Percentiles rank a stretch among this genome's conserved stretches.
phyloP scores from a whole-genome alignment of 495 filamentous ascomycete species.

The Parachaetomium inaequale region DNA sequence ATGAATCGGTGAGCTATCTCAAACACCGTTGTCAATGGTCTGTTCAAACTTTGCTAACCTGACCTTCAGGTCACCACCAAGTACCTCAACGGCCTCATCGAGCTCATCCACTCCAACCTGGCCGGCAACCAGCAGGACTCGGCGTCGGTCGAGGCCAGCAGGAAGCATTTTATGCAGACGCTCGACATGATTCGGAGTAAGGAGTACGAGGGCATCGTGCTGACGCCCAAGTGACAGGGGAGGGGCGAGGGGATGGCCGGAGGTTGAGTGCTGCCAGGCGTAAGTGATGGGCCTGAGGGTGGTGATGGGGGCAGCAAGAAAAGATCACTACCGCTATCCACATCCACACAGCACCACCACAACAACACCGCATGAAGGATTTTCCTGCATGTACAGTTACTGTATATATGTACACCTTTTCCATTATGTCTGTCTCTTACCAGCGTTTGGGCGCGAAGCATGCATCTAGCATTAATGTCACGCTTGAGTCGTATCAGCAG shows the following conservation, averaged over 20 bases:
- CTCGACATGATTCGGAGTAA: constrained; percentile 87
- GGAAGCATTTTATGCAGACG: constrained; percentile 88
- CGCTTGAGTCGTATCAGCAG: too few species aligned
- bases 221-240: constrained; percentile 70
- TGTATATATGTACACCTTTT: constrained; percentile 23
- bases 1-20: constrained; percentile 71
- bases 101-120: constrained; percentile 95
- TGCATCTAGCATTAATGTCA: background rate
- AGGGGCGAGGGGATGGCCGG: too few species aligned
- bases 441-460: background rate
- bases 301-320: background rate
- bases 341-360: background rate
- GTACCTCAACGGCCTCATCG: constrained; percentile 96
- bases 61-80: constrained; percentile 80
- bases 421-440: background rate
- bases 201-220: constrained; percentile 87
- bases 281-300: background rate
- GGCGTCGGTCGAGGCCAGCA: constrained; percentile 74
- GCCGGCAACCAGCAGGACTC: constrained; percentile 75
- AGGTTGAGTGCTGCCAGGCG: constrained; percentile 10
- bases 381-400: constrained; percentile 18
- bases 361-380: background rate
- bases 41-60: background rate
- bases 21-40: background rate
- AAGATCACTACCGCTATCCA: too few species aligned